Conservation (phyloP, 495 filamentous ascomycete genomes). For the Penicillium cataractarum region DNA sequence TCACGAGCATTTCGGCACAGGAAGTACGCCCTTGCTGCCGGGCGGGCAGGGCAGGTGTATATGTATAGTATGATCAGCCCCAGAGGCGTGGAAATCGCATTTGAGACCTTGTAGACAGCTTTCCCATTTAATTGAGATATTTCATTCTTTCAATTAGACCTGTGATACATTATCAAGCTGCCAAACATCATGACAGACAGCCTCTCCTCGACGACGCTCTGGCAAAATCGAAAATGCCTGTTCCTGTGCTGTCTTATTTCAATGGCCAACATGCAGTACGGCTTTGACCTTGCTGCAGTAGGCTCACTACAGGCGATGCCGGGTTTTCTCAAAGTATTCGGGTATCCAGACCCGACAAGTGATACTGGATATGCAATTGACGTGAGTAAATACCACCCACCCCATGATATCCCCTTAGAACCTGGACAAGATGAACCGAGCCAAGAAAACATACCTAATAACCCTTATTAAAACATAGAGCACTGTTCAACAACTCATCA, state of each 20-base stretch:
- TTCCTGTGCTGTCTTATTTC: conserved; percentile 21
- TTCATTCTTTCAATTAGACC: not conserved
- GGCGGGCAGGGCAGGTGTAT: not conserved
- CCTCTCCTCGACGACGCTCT: conserved; percentile 20
- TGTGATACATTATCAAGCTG: not conserved
- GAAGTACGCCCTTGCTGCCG: not conserved
- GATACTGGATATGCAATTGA: conserved; percentile 22
- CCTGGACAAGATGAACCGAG: no score
- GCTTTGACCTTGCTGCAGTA: conserved; percentile 24
- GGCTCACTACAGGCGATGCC: conserved; percentile 24
- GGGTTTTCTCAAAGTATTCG: conserved; percentile 24
- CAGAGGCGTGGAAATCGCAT: not conserved
- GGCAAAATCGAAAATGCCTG: conserved; percentile 25
- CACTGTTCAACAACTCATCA: conserved; percentile 42
- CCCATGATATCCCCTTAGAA: no score
- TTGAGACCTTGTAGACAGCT: not conserved
- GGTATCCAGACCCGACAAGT: conserved; percentile 14
- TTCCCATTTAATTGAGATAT: not conserved
- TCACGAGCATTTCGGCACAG: conserved; percentile 2
- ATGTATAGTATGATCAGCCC: not conserved
- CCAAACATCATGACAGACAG: conserved; percentile 7
- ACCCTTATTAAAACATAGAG: not conserved
- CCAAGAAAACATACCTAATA: not conserved
- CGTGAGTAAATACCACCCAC: conserved; percentile 8
- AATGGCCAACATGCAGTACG: conserved; percentile 27